These are phyloP conservation scores for Fraxinus americana DNA, from an alignment of 257 asterid genomes.

Conservation along the genomic window DNA sequence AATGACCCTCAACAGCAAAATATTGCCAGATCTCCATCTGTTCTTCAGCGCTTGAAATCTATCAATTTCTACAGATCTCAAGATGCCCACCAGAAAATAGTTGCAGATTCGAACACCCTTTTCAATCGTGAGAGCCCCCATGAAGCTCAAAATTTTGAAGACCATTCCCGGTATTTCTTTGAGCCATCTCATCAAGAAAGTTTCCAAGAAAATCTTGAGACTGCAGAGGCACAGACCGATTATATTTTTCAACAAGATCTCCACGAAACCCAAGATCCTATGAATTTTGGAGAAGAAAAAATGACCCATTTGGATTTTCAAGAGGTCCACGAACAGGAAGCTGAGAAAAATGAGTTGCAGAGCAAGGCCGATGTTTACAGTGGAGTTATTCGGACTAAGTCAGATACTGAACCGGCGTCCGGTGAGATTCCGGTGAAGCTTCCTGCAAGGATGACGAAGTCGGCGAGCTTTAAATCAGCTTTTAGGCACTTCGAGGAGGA, in stretches of 20 bases:
- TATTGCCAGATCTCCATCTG: slow-evolving; percentile 43
- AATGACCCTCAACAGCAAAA: slow-evolving; percentile 18
- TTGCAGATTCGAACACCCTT: slow-evolving; percentile 31
- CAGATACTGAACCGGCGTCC: slow-evolving; percentile 60
- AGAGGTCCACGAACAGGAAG: slow-evolving; percentile 22
- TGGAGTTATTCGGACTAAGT: slow-evolving; percentile 45
- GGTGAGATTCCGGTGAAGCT: slow-evolving; percentile 47
- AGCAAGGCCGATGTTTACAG: slow-evolving; percentile 64
- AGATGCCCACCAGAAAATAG: slow-evolving; percentile 22
- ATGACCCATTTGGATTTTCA: slow-evolving; percentile 22
- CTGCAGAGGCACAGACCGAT: not conserved
- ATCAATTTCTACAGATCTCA: slow-evolving; percentile 44
- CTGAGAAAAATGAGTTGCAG: slow-evolving; percentile 25
- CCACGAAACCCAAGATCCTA: not conserved
- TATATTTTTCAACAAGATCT: not conserved
- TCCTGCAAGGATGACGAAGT: slow-evolving; percentile 56
- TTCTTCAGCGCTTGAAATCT: slow-evolving; percentile 50
- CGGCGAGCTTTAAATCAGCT: slow-evolving; percentile 56
- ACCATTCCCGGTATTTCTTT: slow-evolving; percentile 33
- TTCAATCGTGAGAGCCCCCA: slow-evolving; percentile 21
- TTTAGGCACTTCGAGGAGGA: slow-evolving; percentile 53
- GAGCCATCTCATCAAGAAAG: slow-evolving; percentile 25
- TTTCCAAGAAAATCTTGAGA: slow-evolving; percentile 18
- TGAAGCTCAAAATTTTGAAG: slow-evolving; percentile 24
- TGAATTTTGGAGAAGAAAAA: not conserved